Conservation (phyloP, 2,329 filamentous ascomycete species). For the Bretziella fagacearum region DNA sequence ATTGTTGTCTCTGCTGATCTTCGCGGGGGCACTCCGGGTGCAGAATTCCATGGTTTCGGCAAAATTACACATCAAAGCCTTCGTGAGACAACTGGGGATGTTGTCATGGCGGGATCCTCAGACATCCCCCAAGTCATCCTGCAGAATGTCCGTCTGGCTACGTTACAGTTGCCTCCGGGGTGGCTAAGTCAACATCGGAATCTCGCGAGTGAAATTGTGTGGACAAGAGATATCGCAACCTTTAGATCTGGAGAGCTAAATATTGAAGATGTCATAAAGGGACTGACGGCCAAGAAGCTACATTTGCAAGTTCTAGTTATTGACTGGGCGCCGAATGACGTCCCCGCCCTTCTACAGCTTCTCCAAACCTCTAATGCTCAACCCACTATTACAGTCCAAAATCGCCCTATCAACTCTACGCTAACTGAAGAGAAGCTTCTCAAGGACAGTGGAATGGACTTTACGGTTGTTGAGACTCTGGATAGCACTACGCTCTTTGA, state of each 20-base stretch:
- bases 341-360: background rate
- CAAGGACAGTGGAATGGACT: background rate
- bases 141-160: constrained; percentile 26
- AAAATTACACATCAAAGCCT: constrained; percentile 23
- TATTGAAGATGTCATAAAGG: constrained; percentile 19
- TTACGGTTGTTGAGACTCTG: background rate
- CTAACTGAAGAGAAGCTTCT: background rate
- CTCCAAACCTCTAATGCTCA: background rate
- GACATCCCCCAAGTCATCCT: constrained; percentile 25
- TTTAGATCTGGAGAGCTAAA: constrained; percentile 13
- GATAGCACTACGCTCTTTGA: background rate
- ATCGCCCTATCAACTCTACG: background rate
- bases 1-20: constrained; percentile 29
- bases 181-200: constrained; percentile 34
- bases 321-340: constrained; percentile 17
- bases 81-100: constrained; percentile 26
- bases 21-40: constrained; percentile 19
- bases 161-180: constrained; percentile 17
- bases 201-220: constrained; percentile 32
- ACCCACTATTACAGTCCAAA: background rate
- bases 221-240: constrained; percentile 26
- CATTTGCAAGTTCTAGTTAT: constrained; percentile 25
- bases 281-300: constrained; percentile 26
- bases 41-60: constrained; percentile 27
- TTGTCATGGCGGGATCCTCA: constrained; percentile 24